Evolutionary conservation across 2,329 filamentous ascomycete species (phyloP).

Genomic region (Cadophora sp.): DNA sequence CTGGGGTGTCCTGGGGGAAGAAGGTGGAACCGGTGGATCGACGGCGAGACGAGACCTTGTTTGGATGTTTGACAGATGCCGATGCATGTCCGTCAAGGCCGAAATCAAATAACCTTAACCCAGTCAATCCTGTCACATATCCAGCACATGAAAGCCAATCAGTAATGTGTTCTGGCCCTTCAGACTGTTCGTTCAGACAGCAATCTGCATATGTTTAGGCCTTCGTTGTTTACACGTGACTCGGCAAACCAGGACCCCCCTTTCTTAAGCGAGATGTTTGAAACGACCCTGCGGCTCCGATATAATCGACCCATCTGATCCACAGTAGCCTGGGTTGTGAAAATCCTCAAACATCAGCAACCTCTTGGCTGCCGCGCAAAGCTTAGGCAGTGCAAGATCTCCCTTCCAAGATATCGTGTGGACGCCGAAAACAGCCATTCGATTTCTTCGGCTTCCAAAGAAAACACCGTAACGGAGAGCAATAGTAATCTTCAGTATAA

Average conservation of each 20-base stretch:
- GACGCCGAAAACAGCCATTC: too few relatives aligned
- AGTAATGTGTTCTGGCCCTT: neutral
- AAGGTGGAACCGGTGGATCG: conserved; percentile 17
- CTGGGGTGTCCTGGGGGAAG: neutral
- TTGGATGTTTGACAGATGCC: conserved; percentile 15
- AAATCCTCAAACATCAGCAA: conserved; percentile 11
- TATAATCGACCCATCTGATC: neutral
- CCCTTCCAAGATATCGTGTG: too few relatives aligned
- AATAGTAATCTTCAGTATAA: too few relatives aligned
- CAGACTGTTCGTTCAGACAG: neutral
- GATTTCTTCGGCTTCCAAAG: too few relatives aligned
- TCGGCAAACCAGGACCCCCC: neutral
- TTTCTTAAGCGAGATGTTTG: conserved; percentile 19
- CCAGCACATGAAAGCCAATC: too few relatives aligned
- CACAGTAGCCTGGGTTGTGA: neutral
- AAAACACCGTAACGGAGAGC: too few relatives aligned
- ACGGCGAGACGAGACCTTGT: conserved; percentile 10
- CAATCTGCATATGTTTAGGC: neutral
- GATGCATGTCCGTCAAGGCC: neutral
- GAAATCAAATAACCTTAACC: neutral
- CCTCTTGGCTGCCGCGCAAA: conserved; percentile 6
- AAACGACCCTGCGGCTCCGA: conserved; percentile 9
- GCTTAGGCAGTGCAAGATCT: conserved; percentile 1
- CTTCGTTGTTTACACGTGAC: neutral
- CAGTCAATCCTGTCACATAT: neutral